Conservation (phyloP, 2,329 filamentous ascomycete species). For the Domatiomyces catenatus region DNA sequence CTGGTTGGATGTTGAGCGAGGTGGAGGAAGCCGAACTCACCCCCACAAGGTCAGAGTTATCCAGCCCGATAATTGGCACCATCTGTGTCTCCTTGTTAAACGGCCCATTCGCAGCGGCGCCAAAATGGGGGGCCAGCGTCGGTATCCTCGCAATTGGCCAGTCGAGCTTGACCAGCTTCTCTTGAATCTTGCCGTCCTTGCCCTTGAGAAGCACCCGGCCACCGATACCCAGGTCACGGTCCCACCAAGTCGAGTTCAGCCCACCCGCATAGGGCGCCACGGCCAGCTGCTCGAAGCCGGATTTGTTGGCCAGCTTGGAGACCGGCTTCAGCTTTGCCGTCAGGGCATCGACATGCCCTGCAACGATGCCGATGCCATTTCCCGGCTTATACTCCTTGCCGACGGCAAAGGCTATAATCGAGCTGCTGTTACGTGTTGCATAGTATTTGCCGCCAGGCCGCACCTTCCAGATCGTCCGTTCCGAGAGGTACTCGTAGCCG, state of each 20-base stretch:
- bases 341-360: conserved; percentile 82
- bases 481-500: conserved; percentile 61
- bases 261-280: conserved; percentile 86
- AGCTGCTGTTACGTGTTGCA: conserved; percentile 68
- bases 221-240: conserved; percentile 80
- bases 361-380: conserved; percentile 76
- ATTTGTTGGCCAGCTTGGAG: conserved; percentile 65
- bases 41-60: conserved; percentile 46
- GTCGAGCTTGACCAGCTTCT: conserved; percentile 73
- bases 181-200: conserved; percentile 57
- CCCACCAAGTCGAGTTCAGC: conserved; percentile 88
- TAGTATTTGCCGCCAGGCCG: conserved; percentile 78
- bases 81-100: conserved; percentile 86
- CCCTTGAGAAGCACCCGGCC: conserved; percentile 69
- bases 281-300: conserved; percentile 75
- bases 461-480: conserved; percentile 70
- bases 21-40: conserved; percentile 4
- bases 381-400: conserved; percentile 68
- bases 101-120: conserved; percentile 47
- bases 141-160: conserved; percentile 92
- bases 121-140: conserved; percentile 87
- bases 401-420: conserved; percentile 70
- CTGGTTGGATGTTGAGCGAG: conserved; percentile 27
- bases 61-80: conserved; percentile 82
- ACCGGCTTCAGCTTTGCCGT: conserved; percentile 86